phyloP scores from a whole-genome alignment of 2,329 filamentous ascomycete genomes.

The Hymenoscyphus scutula region DNA sequence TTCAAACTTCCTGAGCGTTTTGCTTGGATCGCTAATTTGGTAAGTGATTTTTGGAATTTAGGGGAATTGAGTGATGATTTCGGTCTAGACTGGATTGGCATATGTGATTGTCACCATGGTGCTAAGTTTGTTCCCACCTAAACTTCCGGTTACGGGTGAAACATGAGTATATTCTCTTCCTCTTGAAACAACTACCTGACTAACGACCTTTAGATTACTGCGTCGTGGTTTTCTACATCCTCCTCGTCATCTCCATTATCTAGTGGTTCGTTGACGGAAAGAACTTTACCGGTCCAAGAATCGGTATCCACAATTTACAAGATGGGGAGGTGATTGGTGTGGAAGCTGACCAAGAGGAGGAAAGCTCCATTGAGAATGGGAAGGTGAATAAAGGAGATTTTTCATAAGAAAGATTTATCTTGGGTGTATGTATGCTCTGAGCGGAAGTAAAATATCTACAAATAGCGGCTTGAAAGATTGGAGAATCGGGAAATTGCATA shows the following conservation, averaged over 20 bases:
- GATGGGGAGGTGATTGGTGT: slow-evolving; percentile 5
- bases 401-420: no score
- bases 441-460: no score
- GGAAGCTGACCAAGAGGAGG: not conserved
- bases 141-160: slow-evolving; percentile 53
- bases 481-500: no score
- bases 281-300: slow-evolving; percentile 48
- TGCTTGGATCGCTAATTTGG: slow-evolving; percentile 59
- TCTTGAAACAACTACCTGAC: not conserved
- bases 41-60: slow-evolving; percentile 35
- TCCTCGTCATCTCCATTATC: slow-evolving; percentile 41
- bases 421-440: no score
- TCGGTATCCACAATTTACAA: slow-evolving; percentile 41
- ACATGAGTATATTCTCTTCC: slow-evolving; percentile 52
- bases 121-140: slow-evolving; percentile 62
- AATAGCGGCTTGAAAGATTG: no score
- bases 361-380: not conserved
- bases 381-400: not conserved
- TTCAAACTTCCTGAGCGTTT: slow-evolving; percentile 55
- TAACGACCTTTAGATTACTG: slow-evolving; percentile 24
- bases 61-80: slow-evolving; percentile 14
- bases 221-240: slow-evolving; percentile 43
- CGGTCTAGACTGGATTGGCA: slow-evolving; percentile 45
- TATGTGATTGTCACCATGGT: slow-evolving; percentile 61
- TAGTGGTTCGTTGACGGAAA: slow-evolving; percentile 61